phyloP scores from a whole-genome alignment of 2,329 filamentous ascomycete species.

The Xylariaceae sp. region DNA sequence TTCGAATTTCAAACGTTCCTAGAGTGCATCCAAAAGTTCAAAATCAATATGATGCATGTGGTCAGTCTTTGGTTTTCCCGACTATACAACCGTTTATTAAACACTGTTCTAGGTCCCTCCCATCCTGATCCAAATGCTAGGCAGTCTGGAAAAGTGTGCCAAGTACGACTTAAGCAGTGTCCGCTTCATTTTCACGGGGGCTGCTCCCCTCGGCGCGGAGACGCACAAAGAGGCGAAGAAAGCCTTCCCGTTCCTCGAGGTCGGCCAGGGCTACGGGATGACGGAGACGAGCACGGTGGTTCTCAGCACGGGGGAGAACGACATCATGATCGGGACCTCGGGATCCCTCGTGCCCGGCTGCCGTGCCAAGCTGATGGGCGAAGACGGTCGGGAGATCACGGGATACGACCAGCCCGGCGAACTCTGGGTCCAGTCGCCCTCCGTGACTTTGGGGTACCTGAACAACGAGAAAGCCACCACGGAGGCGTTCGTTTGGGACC shows the following conservation, averaged over 20 bases:
- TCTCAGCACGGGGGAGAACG: constrained; percentile 58
- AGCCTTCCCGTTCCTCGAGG: constrained; percentile 54
- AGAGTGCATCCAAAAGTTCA: constrained; percentile 65
- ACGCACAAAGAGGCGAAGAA: constrained; percentile 59
- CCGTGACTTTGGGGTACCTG: constrained; percentile 79
- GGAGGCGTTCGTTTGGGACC: constrained; percentile 72
- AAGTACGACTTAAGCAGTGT: constrained; percentile 76
- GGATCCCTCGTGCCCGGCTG: constrained; percentile 69
- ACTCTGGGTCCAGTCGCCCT: constrained; percentile 75
- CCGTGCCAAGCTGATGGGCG: constrained; percentile 67
- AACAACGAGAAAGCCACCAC: constrained; percentile 82
- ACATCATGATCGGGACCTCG: constrained; percentile 72
- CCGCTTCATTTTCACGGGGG: constrained; percentile 68
- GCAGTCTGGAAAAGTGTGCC: constrained; percentile 60
- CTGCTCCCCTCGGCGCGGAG: constrained; percentile 76
- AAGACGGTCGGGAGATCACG: constrained; percentile 71
- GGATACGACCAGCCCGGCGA: constrained; percentile 72
- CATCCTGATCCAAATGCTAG: constrained; percentile 77
- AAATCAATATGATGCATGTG: constrained; percentile 66
- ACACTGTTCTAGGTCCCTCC: constrained; percentile 67
- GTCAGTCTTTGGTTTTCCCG: constrained; percentile 44
- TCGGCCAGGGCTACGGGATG: constrained; percentile 74
- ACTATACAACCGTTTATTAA: neutral
- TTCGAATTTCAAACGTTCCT: constrained; percentile 71
- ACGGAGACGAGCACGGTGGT: constrained; percentile 79